Base-by-base conservation (phyloP, 2,329 filamentous ascomycete species). In the Zasmidium cellare region DNA sequence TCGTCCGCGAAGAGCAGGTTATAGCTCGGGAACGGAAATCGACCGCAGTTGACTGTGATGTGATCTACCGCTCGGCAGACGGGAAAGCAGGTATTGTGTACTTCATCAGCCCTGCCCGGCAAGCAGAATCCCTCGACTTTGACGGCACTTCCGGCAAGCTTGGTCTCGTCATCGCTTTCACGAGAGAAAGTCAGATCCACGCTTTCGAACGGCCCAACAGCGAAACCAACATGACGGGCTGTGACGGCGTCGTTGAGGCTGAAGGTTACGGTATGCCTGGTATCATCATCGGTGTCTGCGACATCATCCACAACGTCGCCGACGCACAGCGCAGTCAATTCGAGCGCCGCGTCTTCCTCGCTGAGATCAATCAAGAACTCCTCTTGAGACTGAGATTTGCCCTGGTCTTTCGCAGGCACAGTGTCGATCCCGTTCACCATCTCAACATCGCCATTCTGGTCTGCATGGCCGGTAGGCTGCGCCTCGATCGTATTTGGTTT, bases 1-100 rank as follows among this genome's bases (percentile, higher is more conserved):
- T 99, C 94, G 67, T 99, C 94, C 18, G 99, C 87, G 67, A 99
- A 99, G 65, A 91, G 92, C 55, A 97, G 77, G 69, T 96, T 96
- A 80, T 96, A 97, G 69, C 89, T 92, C 24, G 90, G 85, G 72
- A 94, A 97, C 0, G 94, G 92, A 71, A 96, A 99, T 20, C 89
- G 88, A 23, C 92, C 91, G 72, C 93, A 97, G 3, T 87, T 90
- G 62, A 93, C 85, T 3, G 90, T 91, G 70, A 97, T 92, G 72
- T 89, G 90, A 72, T 99, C 94, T n/a, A 96, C 87, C 1, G 92
- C 91, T 71, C 85, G 66, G n/a, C 92, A 89, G 65, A 97, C 83
- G 11, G 93, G 89, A 66, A 89, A 87, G 66, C 92, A 94, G 5
- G 92, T 94, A 69, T 96, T 93, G 60, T 87, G 85, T 20, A 97